These are phyloP conservation scores for Hypoxylon crocopeplum DNA, from an alignment of 495 filamentous ascomycete species.

Conservation along the genomic window DNA sequence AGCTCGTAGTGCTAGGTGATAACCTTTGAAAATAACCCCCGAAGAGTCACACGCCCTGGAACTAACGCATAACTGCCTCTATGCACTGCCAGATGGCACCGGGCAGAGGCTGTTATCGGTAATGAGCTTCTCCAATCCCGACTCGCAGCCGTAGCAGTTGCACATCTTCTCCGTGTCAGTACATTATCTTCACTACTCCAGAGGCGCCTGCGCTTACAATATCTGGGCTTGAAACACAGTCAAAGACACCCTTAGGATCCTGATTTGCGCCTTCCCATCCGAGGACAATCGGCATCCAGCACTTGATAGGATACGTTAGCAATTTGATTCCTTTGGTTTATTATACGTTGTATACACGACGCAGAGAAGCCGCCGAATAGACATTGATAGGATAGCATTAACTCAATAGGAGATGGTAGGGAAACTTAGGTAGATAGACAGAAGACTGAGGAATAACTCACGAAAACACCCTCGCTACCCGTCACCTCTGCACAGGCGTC, in stretches of 20 bases:
- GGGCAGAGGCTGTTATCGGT: not conserved
- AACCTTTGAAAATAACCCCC: too few species aligned
- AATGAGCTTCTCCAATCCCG: not conserved
- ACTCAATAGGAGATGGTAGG: not conserved
- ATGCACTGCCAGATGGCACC: not conserved
- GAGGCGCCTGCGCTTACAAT: not conserved
- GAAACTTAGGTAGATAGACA: not conserved
- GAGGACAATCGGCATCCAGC: not conserved
- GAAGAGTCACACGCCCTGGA: too few species aligned
- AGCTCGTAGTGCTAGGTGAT: too few species aligned
- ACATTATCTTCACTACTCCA: not conserved
- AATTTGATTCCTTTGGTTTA: not conserved
- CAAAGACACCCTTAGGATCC: not conserved
- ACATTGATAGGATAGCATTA: not conserved
- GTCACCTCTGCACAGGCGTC: not conserved
- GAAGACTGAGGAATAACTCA: not conserved
- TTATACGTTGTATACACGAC: too few species aligned
- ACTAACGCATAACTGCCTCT: too few species aligned
- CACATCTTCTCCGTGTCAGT: not conserved
- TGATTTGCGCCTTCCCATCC: not conserved
- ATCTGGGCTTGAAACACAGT: not conserved
- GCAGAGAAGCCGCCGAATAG: not conserved
- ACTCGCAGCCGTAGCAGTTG: not conserved
- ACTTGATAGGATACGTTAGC: not conserved
- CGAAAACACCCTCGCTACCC: not conserved